Evolutionary conservation across 2,329 filamentous ascomycete genomes (phyloP).

Genomic region (Polytolypa hystricis): DNA sequence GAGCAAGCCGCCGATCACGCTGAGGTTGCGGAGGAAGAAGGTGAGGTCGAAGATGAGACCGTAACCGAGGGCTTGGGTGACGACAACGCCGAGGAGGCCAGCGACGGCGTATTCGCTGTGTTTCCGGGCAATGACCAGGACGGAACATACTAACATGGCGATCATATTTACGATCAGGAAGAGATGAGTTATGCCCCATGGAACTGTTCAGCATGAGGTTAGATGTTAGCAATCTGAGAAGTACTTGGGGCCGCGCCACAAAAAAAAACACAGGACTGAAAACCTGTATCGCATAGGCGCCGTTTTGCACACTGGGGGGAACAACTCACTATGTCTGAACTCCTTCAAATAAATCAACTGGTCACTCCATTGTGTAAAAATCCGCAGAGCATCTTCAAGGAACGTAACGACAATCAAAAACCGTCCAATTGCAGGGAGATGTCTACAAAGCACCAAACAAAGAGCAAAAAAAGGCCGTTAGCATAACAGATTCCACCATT

Average conservation of each 20-base stretch:
- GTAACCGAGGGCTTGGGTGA: constrained; percentile 91
- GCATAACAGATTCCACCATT: too few relatives aligned
- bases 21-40: constrained; percentile 98
- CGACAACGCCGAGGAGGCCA: constrained; percentile 80
- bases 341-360: constrained; percentile 88
- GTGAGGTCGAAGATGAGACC: constrained; percentile 98
- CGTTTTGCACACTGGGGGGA: too few relatives aligned
- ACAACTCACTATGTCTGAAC: constrained; percentile 80
- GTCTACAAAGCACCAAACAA: constrained; percentile 52
- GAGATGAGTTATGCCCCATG: constrained; percentile 73
- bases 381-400: constrained; percentile 88
- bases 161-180: constrained; percentile 88
- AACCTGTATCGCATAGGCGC: too few relatives aligned
- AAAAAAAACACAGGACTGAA: constrained; percentile 1
- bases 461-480: too few relatives aligned
- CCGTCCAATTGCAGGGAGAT: constrained; percentile 87
- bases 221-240: too few relatives aligned
- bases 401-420: constrained; percentile 98
- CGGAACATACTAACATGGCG: constrained; percentile 72
- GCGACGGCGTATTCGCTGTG: constrained; percentile 86
- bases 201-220: constrained; percentile 49
- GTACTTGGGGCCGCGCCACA: too few relatives aligned
- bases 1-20: constrained; percentile 88
- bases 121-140: constrained; percentile 81
- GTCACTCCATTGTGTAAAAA: constrained; percentile 94